phyloP scores from a whole-genome alignment of 257 asterid genomes.

The Penstemon newberryi region DNA sequence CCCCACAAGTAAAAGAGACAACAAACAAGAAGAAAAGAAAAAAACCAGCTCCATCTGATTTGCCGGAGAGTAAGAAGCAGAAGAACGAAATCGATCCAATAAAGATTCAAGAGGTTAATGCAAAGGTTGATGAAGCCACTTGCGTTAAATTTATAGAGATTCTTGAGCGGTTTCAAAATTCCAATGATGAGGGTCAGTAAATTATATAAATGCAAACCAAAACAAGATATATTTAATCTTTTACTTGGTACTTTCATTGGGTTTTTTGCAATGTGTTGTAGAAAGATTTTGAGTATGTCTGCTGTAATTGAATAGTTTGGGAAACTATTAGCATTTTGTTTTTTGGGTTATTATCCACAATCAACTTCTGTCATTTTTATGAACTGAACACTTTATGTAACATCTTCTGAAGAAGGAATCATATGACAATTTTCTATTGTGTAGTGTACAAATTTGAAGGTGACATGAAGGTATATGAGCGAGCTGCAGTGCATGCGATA shows the following conservation, averaged over 20 bases:
- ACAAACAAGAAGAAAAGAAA: too few species aligned
- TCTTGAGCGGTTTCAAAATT: slow-evolving; percentile 54
- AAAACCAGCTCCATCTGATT: too few species aligned
- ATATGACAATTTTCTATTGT: slow-evolving; percentile 19
- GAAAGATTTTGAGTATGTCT: too few species aligned
- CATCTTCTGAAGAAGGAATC: slow-evolving; percentile 12
- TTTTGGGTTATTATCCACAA: neutral
- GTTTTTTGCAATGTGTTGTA: too few species aligned
- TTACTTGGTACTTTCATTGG: neutral
- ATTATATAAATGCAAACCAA: too few species aligned
- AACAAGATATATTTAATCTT: neutral
- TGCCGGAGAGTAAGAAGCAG: too few species aligned
- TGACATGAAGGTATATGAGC: slow-evolving; percentile 47
- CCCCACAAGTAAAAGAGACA: too few species aligned
- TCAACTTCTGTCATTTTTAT: neutral
- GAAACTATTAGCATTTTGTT: neutral
- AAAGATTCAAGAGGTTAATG: too few species aligned
- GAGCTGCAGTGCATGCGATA: slow-evolving; percentile 63
- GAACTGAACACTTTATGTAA: neutral
- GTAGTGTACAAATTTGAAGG: slow-evolving; percentile 70
- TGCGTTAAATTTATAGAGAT: slow-evolving; percentile 45
- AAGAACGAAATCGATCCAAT: too few species aligned
- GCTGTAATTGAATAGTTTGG: too few species aligned
- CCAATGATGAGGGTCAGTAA: slow-evolving; percentile 51
- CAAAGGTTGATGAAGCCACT: slow-evolving; percentile 38